Percentiles rank a stretch among this genome's conserved stretches.
These are phyloP conservation scores for Eucalyptus curtisii DNA, from an alignment of 345 rosid genomes.

Conservation along the genomic window DNA sequence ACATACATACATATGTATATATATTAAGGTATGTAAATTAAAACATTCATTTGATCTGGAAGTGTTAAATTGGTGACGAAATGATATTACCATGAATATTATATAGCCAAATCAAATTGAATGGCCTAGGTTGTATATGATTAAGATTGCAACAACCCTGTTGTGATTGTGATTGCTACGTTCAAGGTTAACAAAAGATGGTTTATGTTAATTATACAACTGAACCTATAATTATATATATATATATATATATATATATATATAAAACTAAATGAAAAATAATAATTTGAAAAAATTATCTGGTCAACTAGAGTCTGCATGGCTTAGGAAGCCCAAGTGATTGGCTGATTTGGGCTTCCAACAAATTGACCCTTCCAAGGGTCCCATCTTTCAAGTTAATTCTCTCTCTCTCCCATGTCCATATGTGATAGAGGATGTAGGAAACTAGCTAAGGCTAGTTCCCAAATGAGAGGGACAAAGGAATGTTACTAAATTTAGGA, in stretches of 20 bases:
- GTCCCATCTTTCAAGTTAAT: neutral
- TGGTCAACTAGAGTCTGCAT: neutral
- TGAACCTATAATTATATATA: neutral
- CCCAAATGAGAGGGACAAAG: constrained; percentile 11
- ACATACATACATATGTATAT: neutral
- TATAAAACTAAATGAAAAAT: neutral
- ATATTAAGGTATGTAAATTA: neutral
- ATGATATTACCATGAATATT: neutral
- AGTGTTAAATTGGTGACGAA: neutral
- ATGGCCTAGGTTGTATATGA: neutral
- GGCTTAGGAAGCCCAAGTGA: constrained; percentile 8
- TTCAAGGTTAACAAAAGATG: neutral
- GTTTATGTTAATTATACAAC: neutral
- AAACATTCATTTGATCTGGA: neutral
- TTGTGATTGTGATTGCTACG: neutral
- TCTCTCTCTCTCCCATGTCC: neutral
- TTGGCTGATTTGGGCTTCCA: constrained; percentile 10
- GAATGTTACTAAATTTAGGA: constrained; percentile 7
- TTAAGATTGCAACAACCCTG: neutral
- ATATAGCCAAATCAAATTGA: neutral
- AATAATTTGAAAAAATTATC: neutral
- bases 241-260: neutral
- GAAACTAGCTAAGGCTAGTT: neutral
- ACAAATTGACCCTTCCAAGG: neutral
- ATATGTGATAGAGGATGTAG: neutral